These are phyloP conservation scores for Niebla homalea DNA, from an alignment of 495 filamentous ascomycete species.

Conservation along the genomic window DNA sequence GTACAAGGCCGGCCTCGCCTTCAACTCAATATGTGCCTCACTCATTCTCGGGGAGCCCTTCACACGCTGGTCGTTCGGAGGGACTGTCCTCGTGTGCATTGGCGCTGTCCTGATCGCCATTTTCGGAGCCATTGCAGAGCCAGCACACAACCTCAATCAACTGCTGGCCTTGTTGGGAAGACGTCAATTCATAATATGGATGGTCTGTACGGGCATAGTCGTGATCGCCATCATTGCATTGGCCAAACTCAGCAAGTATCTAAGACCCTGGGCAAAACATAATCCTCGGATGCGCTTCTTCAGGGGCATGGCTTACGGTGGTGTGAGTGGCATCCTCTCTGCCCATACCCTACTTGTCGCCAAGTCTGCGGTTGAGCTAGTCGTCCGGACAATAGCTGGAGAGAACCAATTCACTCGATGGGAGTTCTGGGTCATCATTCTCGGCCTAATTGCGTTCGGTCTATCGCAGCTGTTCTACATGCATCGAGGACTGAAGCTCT, in stretches of 20 bases:
- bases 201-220: slow-evolving; percentile 60
- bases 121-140: slow-evolving; percentile 92
- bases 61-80: slow-evolving; percentile 77
- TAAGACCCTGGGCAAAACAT: slow-evolving; percentile 38
- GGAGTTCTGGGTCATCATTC: slow-evolving; percentile 90
- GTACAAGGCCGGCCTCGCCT: slow-evolving; percentile 69
- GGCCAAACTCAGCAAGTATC: slow-evolving; percentile 42
- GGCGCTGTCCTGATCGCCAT: slow-evolving; percentile 83
- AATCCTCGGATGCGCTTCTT: slow-evolving; percentile 58
- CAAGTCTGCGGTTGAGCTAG: slow-evolving; percentile 90
- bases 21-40: slow-evolving; percentile 95
- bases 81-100: slow-evolving; percentile 73
- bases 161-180: slow-evolving; percentile 63
- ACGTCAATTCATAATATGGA: slow-evolving; percentile 78
- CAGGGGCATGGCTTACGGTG: slow-evolving; percentile 77
- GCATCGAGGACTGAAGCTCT: slow-evolving; percentile 82
- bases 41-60: slow-evolving; percentile 89
- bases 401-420: slow-evolving; percentile 93
- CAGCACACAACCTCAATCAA: slow-evolving; percentile 76
- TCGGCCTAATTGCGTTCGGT: slow-evolving; percentile 69
- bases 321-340: slow-evolving; percentile 82
- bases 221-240: slow-evolving; percentile 53
- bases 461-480: slow-evolving; percentile 91
- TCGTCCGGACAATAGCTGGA: slow-evolving; percentile 86
- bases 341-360: slow-evolving; percentile 87